Evolutionary conservation across 768 basidiomycete species (phyloP).

Genomic region (Podaxis sp.): DNA sequence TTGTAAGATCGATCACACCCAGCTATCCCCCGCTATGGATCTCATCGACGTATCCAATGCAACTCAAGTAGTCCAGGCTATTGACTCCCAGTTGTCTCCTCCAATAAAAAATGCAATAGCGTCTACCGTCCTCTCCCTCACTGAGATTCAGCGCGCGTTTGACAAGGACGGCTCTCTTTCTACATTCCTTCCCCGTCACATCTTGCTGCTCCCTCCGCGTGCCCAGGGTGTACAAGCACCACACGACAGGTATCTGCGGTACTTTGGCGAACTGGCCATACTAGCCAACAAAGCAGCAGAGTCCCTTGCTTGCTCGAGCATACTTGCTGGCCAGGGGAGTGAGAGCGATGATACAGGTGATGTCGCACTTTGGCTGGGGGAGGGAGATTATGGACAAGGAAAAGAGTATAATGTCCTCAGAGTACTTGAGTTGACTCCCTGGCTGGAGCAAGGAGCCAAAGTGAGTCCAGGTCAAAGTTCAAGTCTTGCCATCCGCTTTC

Average conservation of each 20-base stretch:
- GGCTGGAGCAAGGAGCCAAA: constrained; percentile 17
- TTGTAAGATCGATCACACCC: too few species aligned
- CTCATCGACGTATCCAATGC: not conserved
- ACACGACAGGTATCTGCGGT: constrained; percentile 9
- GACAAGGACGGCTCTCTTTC: not conserved
- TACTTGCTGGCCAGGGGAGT: constrained; percentile 51
- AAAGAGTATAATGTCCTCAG: constrained; percentile 23
- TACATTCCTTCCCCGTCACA: constrained; percentile 9
- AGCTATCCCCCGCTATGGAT: not conserved
- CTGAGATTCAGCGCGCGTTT: constrained; percentile 16
- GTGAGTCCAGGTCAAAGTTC: not conserved
- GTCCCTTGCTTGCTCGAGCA: constrained; percentile 45
- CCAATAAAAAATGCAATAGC: constrained; percentile 15
- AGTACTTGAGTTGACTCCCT: constrained; percentile 16
- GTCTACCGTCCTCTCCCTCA: constrained; percentile 21
- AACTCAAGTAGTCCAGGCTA: not conserved
- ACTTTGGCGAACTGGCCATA: constrained; percentile 35
- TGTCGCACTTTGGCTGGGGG: constrained; percentile 52
- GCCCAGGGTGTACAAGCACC: constrained; percentile 1
- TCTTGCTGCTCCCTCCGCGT: constrained; percentile 22
- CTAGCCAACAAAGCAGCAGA: constrained; percentile 40
- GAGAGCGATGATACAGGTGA: constrained; percentile 61
- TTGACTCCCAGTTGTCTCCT: constrained; percentile 14
- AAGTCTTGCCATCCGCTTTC: not conserved
- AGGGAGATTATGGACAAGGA: constrained; percentile 30